phyloP scores from a whole-genome alignment of 2,329 filamentous ascomycete species.

The Epichloe elymi region DNA sequence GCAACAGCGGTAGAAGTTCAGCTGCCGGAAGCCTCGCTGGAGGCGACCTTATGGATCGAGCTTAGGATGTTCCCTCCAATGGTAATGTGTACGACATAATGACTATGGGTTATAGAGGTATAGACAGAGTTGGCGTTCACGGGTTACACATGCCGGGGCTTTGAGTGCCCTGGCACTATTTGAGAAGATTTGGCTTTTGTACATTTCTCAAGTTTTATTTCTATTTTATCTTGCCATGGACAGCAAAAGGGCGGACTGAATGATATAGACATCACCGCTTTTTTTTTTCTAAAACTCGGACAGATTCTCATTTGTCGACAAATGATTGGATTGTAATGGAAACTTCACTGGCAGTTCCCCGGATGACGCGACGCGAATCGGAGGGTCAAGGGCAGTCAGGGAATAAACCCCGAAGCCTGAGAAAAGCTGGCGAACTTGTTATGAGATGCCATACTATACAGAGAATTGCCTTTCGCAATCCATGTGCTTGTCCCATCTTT shows the following conservation, averaged over 20 bases:
- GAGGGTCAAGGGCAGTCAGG: not conserved
- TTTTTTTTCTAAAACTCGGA: not conserved
- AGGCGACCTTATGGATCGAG: slow-evolving; percentile 49
- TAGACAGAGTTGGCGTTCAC: slow-evolving; percentile 27
- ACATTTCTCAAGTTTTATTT: slow-evolving; percentile 7
- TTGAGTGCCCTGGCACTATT: not conserved
- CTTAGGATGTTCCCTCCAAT: slow-evolving; percentile 19
- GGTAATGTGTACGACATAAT: slow-evolving; percentile 23
- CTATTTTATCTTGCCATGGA: slow-evolving; percentile 1
- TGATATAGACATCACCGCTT: slow-evolving; percentile 10
- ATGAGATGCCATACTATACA: too few species aligned
- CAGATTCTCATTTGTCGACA: slow-evolving; percentile 5
- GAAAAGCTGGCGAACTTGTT: not conserved
- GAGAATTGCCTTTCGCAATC: too few species aligned
- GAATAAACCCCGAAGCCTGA: not conserved
- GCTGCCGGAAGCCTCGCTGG: slow-evolving; percentile 66
- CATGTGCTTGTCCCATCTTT: too few species aligned
- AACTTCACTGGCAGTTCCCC: slow-evolving; percentile 8
- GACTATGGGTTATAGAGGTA: slow-evolving; percentile 26
- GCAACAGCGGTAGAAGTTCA: slow-evolving; percentile 64
- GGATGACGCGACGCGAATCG: not conserved
- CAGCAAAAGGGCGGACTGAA: not conserved
- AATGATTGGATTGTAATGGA: slow-evolving; percentile 13
- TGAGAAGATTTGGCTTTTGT: slow-evolving; percentile 1
- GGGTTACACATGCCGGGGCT: slow-evolving; percentile 10